Percentiles rank a stretch among this genome's conserved stretches.
These are phyloP conservation scores for Citeromyces matritensis DNA, from an alignment of 805 yeast species.

Conservation along the genomic window DNA sequence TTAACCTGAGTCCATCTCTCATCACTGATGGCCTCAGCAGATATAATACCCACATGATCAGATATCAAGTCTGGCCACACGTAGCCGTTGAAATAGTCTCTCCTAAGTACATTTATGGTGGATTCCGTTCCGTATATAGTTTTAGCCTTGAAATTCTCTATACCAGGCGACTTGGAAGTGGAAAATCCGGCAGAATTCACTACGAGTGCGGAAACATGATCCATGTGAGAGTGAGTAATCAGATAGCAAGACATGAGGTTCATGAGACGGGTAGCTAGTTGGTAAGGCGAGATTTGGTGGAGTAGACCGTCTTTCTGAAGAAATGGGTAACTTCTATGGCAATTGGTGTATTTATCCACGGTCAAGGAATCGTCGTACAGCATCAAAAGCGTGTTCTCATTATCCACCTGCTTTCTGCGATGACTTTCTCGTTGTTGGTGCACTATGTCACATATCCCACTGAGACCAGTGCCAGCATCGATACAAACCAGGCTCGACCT, in stretches of 20 bases:
- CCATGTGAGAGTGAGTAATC: slow-evolving; percentile 76
- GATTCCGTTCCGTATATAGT: slow-evolving; percentile 34
- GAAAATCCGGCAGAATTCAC: slow-evolving; percentile 53
- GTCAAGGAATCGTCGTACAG: slow-evolving; percentile 17
- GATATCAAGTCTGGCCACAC: slow-evolving; percentile 66
- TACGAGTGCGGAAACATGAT: slow-evolving; percentile 57
- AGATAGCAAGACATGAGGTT: slow-evolving; percentile 25
- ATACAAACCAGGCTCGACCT: slow-evolving; percentile 31
- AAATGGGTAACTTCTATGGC: slow-evolving; percentile 13
- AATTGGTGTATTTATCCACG: slow-evolving; percentile 11
- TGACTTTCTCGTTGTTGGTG: slow-evolving; percentile 1
- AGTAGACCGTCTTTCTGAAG: background rate
- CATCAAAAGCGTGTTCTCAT: slow-evolving; percentile 6
- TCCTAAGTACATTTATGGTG: slow-evolving; percentile 35
- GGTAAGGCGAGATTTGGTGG: slow-evolving; percentile 3
- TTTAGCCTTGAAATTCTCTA: slow-evolving; percentile 13
- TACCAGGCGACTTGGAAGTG: background rate
- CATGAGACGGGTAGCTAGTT: slow-evolving; percentile 11
- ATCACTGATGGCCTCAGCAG: slow-evolving; percentile 10
- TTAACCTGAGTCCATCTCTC: slow-evolving; percentile 10
- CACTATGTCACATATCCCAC: slow-evolving; percentile 30
- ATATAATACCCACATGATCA: slow-evolving; percentile 6
- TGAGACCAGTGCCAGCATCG: slow-evolving; percentile 72
- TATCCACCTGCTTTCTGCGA: background rate
- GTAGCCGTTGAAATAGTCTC: slow-evolving; percentile 52